A percentile compares a stretch with the other conserved stretches of the same genome.
These are phyloP conservation scores for Corymbia maculata DNA, from an alignment of 345 rosid genomes.

Conservation along the genomic window DNA sequence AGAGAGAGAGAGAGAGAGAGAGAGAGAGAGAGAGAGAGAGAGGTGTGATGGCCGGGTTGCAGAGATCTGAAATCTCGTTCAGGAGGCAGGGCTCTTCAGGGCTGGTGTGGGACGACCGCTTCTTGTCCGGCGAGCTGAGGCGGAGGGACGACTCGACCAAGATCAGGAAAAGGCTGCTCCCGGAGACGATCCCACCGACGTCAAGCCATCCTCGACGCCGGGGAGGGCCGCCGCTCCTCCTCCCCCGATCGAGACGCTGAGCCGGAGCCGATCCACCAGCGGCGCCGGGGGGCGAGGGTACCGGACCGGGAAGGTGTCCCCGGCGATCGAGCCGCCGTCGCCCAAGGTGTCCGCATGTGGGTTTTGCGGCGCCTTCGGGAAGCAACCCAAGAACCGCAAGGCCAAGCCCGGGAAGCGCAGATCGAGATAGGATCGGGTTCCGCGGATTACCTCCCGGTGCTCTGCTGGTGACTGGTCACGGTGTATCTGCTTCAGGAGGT, in stretches of 20 bases:
- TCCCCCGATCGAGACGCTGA: slow-evolving; percentile 12
- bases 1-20: not conserved
- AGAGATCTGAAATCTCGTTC: slow-evolving; percentile 80
- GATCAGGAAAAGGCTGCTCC: not conserved
- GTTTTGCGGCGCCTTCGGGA: slow-evolving; percentile 56
- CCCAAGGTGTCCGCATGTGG: slow-evolving; percentile 85
- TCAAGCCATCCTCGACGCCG: slow-evolving; percentile 10
- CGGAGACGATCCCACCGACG: not conserved
- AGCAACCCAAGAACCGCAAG: slow-evolving; percentile 32
- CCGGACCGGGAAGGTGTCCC: slow-evolving; percentile 77
- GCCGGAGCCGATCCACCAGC: slow-evolving; percentile 80
- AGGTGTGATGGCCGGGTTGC: slow-evolving; percentile 61
- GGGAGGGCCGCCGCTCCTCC: not conserved
- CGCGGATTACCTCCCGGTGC: no score
- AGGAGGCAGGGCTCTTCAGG: slow-evolving; percentile 94
- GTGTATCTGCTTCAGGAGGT: not conserved
- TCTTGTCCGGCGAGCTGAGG: slow-evolving; percentile 43
- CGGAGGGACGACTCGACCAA: slow-evolving; percentile 5
- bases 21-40: not conserved
- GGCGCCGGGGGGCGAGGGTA: slow-evolving; percentile 69
- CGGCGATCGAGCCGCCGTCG: slow-evolving; percentile 89
- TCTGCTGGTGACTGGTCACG: not conserved
- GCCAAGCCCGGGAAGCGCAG: slow-evolving; percentile 37
- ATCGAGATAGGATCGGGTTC: slow-evolving; percentile 13
- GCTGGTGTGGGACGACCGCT: slow-evolving; percentile 69